Evolutionary conservation across 306 rosid species (phyloP).

Genomic region (Cucurbita ficifolia): DNA sequence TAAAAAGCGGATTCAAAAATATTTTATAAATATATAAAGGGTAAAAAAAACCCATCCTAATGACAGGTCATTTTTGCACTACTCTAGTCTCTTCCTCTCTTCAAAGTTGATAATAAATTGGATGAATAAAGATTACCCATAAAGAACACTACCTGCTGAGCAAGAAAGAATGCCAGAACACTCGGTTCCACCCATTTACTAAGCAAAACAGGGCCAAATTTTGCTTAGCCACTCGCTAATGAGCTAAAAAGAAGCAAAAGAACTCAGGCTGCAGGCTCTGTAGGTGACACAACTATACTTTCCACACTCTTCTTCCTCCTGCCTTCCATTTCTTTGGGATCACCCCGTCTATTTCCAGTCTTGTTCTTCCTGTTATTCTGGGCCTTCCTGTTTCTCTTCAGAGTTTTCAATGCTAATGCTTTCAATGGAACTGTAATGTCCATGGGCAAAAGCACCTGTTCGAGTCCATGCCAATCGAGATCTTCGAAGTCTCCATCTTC

Average conservation of each 20-base stretch:
- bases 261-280: background rate
- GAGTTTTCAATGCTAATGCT: conserved; percentile 37
- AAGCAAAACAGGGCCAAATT: background rate
- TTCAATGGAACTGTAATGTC: conserved; percentile 54
- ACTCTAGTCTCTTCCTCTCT: too few species aligned
- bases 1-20: too few species aligned
- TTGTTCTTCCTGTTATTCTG: conserved; percentile 20
- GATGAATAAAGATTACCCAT: too few species aligned
- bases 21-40: too few species aligned
- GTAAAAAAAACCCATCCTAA: too few species aligned
- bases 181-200: too few species aligned
- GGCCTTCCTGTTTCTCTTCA: conserved; percentile 28
- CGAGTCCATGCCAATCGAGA: conserved; percentile 70
- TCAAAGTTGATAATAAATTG: too few species aligned
- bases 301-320: conserved; percentile 19
- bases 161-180: too few species aligned
- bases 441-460: conserved; percentile 61
- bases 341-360: conserved; percentile 6
- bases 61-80: too few species aligned
- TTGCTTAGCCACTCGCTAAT: background rate
- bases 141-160: too few species aligned
- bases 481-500: conserved; percentile 83
- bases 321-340: conserved; percentile 16
- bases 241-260: background rate
- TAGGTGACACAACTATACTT: background rate